Base-by-base conservation (phyloP, 257 asterid species). In the Plantago ovata region DNA sequence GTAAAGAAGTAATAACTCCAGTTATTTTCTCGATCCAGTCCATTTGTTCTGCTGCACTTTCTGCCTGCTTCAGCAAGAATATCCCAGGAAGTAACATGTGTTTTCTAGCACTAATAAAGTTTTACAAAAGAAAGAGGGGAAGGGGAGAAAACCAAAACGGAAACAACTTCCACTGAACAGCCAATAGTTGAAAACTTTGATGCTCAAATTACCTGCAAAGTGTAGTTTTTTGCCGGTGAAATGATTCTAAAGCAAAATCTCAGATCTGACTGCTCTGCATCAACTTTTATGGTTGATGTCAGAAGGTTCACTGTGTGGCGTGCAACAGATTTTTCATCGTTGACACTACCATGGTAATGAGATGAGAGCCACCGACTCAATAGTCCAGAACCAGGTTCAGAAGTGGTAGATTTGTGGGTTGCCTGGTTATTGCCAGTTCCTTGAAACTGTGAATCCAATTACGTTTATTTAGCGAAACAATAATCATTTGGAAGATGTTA, bases 1-100 rank as follows among this genome's bases (percentile, higher is more conserved):
- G 75, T 75, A 87, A 74, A 40, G 95, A 87, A 65, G 83, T 77
- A 70, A 87, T 87, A 57, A 87, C 94, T 64, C 88, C 95, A 7
- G 90, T 87, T 70, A 87, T 87, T 66, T 84, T 87, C 58, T 87
- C 95, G 38, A 87, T 77, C 95, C 95, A 87, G 71, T 87, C 95
- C 89, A 80, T 79, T 67, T 82, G 94, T 11, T 87, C 95, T 24
- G 73, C 64, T 66, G 82, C 77, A 78, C 72, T 81, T 75, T 87
- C 95, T 57, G 95, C 95, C 95, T 86, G 82, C 68, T 71, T 39
- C 65, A 65, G 48, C 71, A 63, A 68, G 50, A 38, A 69, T 51
- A 23, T n/a, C 57, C 52, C n/a, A 24, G 18, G 19, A 32, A 53
- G 24, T 51, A 64, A 53, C 52, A 53, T 60, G 45, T 40, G 67